These are phyloP conservation scores for Polyporus arcularius DNA, from an alignment of 768 basidiomycete species.

Conservation along the genomic window DNA sequence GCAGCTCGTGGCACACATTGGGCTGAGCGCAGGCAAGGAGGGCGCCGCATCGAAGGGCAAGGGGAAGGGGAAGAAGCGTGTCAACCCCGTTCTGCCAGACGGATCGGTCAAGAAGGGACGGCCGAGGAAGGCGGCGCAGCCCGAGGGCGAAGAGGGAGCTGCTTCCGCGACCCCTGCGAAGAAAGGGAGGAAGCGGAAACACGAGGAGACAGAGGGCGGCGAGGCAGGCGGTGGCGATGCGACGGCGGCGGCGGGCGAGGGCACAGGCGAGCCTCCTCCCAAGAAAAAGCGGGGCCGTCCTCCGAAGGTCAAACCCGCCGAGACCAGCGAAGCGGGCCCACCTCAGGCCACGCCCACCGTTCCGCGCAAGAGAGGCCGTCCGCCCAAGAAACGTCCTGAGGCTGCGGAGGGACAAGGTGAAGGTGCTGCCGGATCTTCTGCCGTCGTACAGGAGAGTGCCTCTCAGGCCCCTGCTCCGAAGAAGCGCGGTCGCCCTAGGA, in stretches of 20 bases:
- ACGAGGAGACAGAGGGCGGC: constrained; percentile 28
- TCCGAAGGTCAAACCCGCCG: constrained; percentile 27
- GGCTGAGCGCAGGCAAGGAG: constrained; percentile 37
- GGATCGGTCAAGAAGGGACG: constrained; percentile 60
- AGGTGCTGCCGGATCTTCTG: constrained; percentile 2
- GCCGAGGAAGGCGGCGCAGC: constrained; percentile 45
- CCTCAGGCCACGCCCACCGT: background rate
- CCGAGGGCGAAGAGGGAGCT: constrained; percentile 14
- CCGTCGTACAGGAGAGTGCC: background rate
- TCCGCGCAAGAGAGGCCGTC: constrained; percentile 10
- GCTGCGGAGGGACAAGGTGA: background rate
- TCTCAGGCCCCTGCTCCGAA: constrained; percentile 9
- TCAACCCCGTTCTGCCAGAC: constrained; percentile 50
- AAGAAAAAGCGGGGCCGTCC: constrained; percentile 33
- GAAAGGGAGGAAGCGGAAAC: constrained; percentile 36
- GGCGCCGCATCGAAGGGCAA: constrained; percentile 8
- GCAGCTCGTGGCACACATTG: constrained; percentile 46
- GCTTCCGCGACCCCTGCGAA: background rate
- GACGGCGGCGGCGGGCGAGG: background rate
- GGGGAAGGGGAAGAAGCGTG: constrained; percentile 34
- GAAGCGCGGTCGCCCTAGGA: constrained; percentile 22
- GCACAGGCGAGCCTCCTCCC: constrained; percentile 7
- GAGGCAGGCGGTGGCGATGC: background rate
- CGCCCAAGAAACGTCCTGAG: constrained; percentile 1
- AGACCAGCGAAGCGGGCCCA: background rate